Evolutionary conservation across 768 basidiomycete species (phyloP).

Genomic region (Pleurotus tuber-regium): DNA sequence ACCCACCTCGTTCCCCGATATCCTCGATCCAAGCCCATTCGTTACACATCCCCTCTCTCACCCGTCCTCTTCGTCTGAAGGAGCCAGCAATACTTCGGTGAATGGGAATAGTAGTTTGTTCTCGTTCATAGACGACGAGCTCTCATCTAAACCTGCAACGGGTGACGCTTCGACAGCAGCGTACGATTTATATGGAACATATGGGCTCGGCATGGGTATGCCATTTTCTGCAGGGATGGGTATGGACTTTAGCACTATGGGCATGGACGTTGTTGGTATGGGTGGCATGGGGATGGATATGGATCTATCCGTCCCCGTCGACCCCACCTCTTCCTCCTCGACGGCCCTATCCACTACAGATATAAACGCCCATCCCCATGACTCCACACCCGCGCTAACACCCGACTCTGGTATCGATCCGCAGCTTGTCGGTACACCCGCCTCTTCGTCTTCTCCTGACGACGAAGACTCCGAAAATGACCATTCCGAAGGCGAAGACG

Average conservation of each 20-base stretch:
- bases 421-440: conserved; percentile 68
- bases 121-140: conserved; percentile 8
- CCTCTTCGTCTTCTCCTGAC: conserved; percentile 39
- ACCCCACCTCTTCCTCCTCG: conserved; percentile 13
- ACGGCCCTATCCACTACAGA: conserved; percentile 18
- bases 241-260: conserved; percentile 25
- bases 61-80: conserved; percentile 47
- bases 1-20: conserved; percentile 35
- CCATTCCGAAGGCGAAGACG: conserved; percentile 29
- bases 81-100: conserved; percentile 31
- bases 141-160: conserved; percentile 14
- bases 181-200: conserved; percentile 9
- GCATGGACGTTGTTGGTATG: conserved; percentile 16
- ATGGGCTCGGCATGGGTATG: conserved; percentile 21
- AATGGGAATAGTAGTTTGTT: conserved; percentile 15
- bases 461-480: conserved; percentile 22
- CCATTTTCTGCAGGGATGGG: conserved; percentile 21
- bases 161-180: neutral
- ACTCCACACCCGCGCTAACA: conserved; percentile 51
- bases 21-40: conserved; percentile 25
- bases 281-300: conserved; percentile 10
- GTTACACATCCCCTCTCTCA: conserved; percentile 33
- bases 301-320: conserved; percentile 2
- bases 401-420: conserved; percentile 60
- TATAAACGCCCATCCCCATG: conserved; percentile 73